A percentile compares a stretch with the other conserved stretches of the same genome.
These are phyloP conservation scores for Pythium oligandrum DNA, from an alignment of 352 stramenopile genomes.

Conservation along the genomic window DNA sequence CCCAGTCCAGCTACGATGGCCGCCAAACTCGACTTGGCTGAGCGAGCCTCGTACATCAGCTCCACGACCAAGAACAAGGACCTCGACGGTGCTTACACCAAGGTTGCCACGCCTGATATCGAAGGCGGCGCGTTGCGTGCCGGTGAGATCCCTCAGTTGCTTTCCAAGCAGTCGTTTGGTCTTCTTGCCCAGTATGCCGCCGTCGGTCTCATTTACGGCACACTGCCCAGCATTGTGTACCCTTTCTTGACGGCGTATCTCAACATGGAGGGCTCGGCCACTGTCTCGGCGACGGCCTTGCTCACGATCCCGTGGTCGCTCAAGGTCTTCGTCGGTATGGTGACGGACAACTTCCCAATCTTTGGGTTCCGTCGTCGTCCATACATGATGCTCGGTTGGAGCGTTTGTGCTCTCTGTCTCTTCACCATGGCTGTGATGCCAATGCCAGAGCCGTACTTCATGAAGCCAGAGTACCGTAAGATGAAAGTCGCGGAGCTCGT, in stretches of 20 bases:
- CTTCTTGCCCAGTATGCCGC: conserved; percentile 28
- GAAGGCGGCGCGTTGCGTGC: conserved; percentile 17
- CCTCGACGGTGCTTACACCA: conserved; percentile 2
- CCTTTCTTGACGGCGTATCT: conserved; percentile 27
- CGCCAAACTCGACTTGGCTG: conserved; percentile 10
- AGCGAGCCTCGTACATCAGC: conserved; percentile 19
- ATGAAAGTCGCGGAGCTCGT: conserved; percentile 4
- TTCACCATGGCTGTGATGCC: conserved; percentile 21
- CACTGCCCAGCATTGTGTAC: conserved; percentile 22
- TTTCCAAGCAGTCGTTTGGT: conserved; percentile 21
- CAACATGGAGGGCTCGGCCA: conserved; percentile 24
- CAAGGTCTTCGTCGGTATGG: conserved; percentile 32
- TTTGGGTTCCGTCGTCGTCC: conserved; percentile 30
- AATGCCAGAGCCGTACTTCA: conserved; percentile 22
- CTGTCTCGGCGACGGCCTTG: conserved; percentile 20
- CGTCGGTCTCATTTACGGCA: conserved; percentile 25
- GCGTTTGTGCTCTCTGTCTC: conserved; percentile 13
- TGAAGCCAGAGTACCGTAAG: conserved; percentile 12
- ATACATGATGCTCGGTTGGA: conserved; percentile 36
- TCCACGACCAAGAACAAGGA: conserved; percentile 15
- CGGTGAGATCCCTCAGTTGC: conserved; percentile 15
- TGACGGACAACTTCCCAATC: conserved; percentile 33
- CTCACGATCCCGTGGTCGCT: conserved; percentile 31
- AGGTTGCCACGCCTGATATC: conserved; percentile 4
- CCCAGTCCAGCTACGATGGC: no score